phyloP scores from a whole-genome alignment of 306 rosid genomes.

The Lagenaria siceraria region DNA sequence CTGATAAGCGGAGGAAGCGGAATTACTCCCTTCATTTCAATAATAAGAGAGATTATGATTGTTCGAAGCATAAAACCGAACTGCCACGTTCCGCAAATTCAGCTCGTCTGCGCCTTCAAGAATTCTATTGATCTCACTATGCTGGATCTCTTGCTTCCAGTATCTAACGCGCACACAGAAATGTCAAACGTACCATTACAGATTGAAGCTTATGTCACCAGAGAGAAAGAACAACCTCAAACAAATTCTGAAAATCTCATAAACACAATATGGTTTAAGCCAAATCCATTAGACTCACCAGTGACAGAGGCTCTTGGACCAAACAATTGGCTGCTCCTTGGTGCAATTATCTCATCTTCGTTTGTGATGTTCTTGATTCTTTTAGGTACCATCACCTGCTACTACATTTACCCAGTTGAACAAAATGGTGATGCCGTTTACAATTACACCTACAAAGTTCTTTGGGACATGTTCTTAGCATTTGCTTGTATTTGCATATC shows the following conservation, averaged over 20 bases:
- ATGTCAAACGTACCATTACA: constrained; percentile 16
- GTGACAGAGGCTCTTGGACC: constrained; percentile 19
- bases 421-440: not conserved
- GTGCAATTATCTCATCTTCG: constrained; percentile 25
- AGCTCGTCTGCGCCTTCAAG: constrained; percentile 35
- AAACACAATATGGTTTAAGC: constrained; percentile 22
- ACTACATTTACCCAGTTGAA: constrained; percentile 26
- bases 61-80: constrained; percentile 27
- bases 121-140: constrained; percentile 26
- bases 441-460: constrained; percentile 19
- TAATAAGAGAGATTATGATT: constrained; percentile 48
- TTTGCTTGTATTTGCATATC: constrained; percentile 22
- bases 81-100: constrained; percentile 19
- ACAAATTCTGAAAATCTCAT: constrained; percentile 9
- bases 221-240: constrained; percentile 19
- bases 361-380: constrained; percentile 24
- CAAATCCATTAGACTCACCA: constrained; percentile 24
- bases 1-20: constrained; percentile 64
- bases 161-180: constrained; percentile 5
- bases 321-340: constrained; percentile 32
- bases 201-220: constrained; percentile 34
- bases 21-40: constrained; percentile 46
- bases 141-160: constrained; percentile 35
- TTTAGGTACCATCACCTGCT: constrained; percentile 25
- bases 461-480: constrained; percentile 35